These are phyloP conservation scores for Antrodiella citrinella DNA, from an alignment of 768 basidiomycete genomes.

Conservation along the genomic window DNA sequence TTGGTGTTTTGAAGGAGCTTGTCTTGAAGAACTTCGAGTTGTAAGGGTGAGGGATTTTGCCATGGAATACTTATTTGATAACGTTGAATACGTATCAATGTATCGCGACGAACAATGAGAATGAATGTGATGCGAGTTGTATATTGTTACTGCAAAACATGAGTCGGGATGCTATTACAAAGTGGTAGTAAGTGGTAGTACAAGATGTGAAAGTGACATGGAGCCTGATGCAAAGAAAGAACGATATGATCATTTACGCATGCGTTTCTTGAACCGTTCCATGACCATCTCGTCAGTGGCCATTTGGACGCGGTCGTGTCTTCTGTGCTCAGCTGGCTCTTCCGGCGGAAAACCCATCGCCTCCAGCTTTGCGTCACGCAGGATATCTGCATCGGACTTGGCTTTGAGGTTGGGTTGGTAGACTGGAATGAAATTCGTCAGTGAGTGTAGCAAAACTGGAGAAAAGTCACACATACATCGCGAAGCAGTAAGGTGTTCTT, in stretches of 20 bases:
- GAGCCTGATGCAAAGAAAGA: too few species aligned
- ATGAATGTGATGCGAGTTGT: too few species aligned
- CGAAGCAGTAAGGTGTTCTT: conserved; percentile 78
- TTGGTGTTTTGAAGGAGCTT: conserved; percentile 22
- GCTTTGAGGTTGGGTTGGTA: conserved; percentile 76
- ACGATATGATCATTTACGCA: conserved; percentile 71
- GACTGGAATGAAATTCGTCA: conserved; percentile 53
- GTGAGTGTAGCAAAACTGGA: too few species aligned
- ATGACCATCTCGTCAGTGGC: conserved; percentile 92
- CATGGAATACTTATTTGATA: too few species aligned
- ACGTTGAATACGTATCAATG: too few species aligned
- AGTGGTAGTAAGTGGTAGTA: too few species aligned
- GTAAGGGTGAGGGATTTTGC: too few species aligned
- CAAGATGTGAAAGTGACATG: too few species aligned
- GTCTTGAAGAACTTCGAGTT: too few species aligned
- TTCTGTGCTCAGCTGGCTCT: conserved; percentile 30
- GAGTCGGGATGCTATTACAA: too few species aligned
- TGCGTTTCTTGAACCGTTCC: conserved; percentile 97
- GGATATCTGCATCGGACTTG: conserved; percentile 82
- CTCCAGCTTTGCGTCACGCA: conserved; percentile 81
- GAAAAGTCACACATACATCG: conserved; percentile 54
- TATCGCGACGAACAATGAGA: too few species aligned
- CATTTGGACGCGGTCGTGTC: conserved; percentile 59
- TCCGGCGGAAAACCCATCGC: conserved; percentile 72
- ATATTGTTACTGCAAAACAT: too few species aligned